Base-by-base conservation (phyloP, 441 rosid species). In the Corymbia calophylla region DNA sequence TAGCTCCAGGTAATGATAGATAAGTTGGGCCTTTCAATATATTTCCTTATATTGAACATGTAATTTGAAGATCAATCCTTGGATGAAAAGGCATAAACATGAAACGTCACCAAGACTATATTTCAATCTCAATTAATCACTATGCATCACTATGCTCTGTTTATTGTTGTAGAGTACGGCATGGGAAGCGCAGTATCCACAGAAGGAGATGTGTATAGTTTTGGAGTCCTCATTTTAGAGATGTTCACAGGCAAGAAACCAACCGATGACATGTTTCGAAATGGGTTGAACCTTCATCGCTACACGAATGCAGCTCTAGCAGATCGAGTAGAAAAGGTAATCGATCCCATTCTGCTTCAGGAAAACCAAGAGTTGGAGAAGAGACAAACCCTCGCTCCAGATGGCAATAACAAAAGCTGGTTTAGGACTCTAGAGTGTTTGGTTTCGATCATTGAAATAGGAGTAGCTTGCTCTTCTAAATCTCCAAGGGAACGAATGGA, bases 371-470 rank as follows among this genome's bases (percentile, higher is more conserved):
- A 68, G 25, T 17, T 4, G 0, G 23, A 31, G 44, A 13, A 68
- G 6, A 32, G 13, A 16, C 13, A 3, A 1, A 17, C 31, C 3
- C 1, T 32, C 12, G 2, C 44, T 68, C 13, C 3, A 5, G 25
- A 68, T 5, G 80, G 13, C 44, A 66, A 66, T 11, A 31, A 66
- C 12, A 66, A 8, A 5, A 17, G 23, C 23, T 4, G 6, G 12
- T 32, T 5, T 9, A 8, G 25, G 17, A 68, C 6, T 5, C 1
- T 4, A 4, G 44, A 31, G 6, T 68, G 47, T 17, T 32, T 68
- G 44, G 80, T 17, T 32, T 68, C 3, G 9, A 68, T 32, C 7
- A 17, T 68, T 4, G 2, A 68, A 68, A 2, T 32, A 68, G 80
- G 80, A 68, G 6, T 68, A 23, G 3, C 23, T 68, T 68, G 80